phyloP scores from a whole-genome alignment of 2,329 filamentous ascomycete species.

The Neofusicoccum cordaticola region DNA sequence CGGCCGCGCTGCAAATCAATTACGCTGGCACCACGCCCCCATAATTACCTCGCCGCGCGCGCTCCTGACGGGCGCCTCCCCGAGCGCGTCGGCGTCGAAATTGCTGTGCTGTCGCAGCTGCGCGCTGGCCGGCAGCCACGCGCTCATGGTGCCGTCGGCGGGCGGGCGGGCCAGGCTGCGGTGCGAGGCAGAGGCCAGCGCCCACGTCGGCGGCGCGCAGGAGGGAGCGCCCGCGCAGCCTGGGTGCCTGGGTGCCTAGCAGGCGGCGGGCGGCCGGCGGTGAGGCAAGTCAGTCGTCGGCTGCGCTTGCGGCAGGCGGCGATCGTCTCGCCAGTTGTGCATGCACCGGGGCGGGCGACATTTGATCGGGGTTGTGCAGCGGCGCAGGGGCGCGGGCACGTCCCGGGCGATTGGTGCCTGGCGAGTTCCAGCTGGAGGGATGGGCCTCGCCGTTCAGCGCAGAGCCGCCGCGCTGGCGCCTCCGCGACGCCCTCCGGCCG shows the following conservation, averaged over 20 bases:
- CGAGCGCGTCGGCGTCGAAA: background rate
- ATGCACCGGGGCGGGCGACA: background rate
- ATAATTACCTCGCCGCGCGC: background rate
- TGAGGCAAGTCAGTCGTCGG: background rate
- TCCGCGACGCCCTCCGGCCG: background rate
- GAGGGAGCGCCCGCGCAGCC: background rate
- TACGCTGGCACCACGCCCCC: slow-evolving; percentile 5
- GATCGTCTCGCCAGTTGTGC: background rate
- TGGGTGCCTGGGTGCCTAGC: background rate
- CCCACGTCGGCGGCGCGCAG: no score
- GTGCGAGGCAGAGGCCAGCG: background rate
- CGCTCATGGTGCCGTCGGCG: slow-evolving; percentile 1
- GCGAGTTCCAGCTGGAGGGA: slow-evolving; percentile 6
- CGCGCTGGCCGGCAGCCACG: slow-evolving; percentile 7
- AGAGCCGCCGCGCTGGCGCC: slow-evolving; percentile 9
- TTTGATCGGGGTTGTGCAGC: slow-evolving; percentile 6
- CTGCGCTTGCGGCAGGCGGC: background rate
- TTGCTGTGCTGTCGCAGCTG: slow-evolving; percentile 7
- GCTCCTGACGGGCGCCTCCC: background rate
- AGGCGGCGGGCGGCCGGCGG: background rate
- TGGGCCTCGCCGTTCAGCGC: background rate
- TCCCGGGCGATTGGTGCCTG: slow-evolving; percentile 12
- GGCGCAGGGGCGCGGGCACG: slow-evolving; percentile 2
- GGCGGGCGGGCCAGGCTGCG: background rate
- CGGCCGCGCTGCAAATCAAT: background rate